phyloP scores from a whole-genome alignment of 345 rosid genomes.

The Iberis pinnata region DNA sequence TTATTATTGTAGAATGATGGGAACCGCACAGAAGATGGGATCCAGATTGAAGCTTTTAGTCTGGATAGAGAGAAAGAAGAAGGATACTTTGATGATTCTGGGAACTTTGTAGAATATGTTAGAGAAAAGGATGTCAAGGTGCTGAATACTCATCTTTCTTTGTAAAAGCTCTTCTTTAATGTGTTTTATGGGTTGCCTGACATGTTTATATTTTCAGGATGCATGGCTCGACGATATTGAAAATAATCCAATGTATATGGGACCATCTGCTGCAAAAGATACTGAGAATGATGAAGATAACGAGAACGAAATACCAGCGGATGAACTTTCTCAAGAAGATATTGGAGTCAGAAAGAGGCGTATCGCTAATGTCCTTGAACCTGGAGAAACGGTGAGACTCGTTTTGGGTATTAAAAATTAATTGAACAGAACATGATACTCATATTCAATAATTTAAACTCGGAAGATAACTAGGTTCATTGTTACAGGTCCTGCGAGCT shows the following conservation, averaged over 20 bases:
- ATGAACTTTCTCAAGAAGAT: conserved; percentile 67
- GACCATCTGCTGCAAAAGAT: conserved; percentile 28
- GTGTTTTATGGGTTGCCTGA: conserved; percentile 18
- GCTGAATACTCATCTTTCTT: conserved; percentile 7
- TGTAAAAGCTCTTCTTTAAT: not conserved
- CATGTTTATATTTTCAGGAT: conserved; percentile 51
- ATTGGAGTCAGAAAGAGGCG: conserved; percentile 71
- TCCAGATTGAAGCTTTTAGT: conserved; percentile 90
- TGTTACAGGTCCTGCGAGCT: conserved; percentile 70
- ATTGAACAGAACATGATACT: not conserved
- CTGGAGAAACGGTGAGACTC: conserved; percentile 80
- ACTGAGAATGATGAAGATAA: conserved; percentile 32
- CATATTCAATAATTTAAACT: not conserved
- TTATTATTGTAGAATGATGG: conserved; percentile 59
- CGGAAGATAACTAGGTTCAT: conserved; percentile 13
- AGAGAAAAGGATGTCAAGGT: conserved; percentile 74
- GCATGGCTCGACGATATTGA: conserved; percentile 95
- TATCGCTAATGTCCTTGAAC: conserved; percentile 70
- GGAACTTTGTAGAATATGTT: conserved; percentile 89
- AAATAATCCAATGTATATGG: conserved; percentile 43
- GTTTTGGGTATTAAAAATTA: not conserved
- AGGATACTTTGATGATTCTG: conserved; percentile 86
- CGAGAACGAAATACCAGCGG: conserved; percentile 31
- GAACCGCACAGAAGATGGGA: conserved; percentile 76
- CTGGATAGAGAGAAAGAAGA: conserved; percentile 87